Base-by-base conservation (phyloP, 2,329 filamentous ascomycete genomes). In the Paecilomyces variotii region DNA sequence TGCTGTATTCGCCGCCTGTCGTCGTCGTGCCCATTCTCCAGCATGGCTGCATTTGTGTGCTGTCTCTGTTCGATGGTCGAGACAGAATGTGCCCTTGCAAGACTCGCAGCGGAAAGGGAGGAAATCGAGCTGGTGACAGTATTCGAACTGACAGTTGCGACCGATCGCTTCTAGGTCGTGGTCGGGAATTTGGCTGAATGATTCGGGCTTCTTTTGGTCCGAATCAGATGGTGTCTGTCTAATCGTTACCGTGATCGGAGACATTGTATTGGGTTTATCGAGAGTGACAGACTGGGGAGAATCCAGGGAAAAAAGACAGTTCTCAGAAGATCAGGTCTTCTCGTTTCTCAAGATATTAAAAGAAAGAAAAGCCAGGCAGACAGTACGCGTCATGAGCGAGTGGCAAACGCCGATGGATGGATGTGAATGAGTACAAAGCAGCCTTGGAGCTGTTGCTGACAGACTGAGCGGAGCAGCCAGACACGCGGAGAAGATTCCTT, bases 71-170 rank as follows among this genome's bases (percentile, higher is more conserved):
- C 93, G 89, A 80, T 99, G 94, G 71, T 97, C 93, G 64, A 96
- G 88, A 74, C 95, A 99, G 79, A 87, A 99, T 14, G 88, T 93
- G 59, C 81, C 80, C 68, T 78, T 83, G 78, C 94, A 99, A 65
- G 89, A 94, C 72, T 95, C 90, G 78, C 94, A 99, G 70, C 86
- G 83, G 75, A 97, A 97, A 3, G 94, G 94, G 3, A 99, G 85
- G 74, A 99, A 97, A 76, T 97, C 94, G 61, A 97, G 89, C 71
- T 94, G 89, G 72, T 92, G 88, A 81, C 94, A 99, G 80, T 91
- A 95, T 64, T 88, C 80, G 76, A 89, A 87, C 74, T 97, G 86
- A 82, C 94, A 99, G 79, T 97, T 92, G 62, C 85, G 85, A 74
- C 94, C 94, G 66, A 97, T 88, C 26, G 92, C 84, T 67, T 90